Evolutionary conservation across 2,329 filamentous ascomycete species (phyloP).

Genomic region (Pseudogymnoascus sp.): DNA sequence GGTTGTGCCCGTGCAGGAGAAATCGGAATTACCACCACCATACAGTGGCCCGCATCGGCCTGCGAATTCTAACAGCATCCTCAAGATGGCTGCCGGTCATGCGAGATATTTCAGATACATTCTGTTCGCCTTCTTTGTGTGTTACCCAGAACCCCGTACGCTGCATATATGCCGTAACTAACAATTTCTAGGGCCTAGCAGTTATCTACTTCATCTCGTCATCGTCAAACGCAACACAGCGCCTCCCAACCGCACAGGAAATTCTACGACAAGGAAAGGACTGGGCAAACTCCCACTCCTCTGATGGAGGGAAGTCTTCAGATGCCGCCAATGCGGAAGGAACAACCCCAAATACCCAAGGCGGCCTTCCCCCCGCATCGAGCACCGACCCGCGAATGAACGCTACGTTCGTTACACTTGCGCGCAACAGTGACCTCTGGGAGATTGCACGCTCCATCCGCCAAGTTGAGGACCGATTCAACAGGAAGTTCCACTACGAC

Average conservation of each 20-base stretch:
- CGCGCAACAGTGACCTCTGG: constrained; percentile 90
- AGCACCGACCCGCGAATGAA: constrained; percentile 74
- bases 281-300: constrained; percentile 12
- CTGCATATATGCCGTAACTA: not conserved
- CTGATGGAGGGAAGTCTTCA: not conserved
- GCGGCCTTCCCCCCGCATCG: constrained; percentile 34
- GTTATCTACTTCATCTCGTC: constrained; percentile 77
- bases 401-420: constrained; percentile 93
- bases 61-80: not conserved
- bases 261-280: constrained; percentile 20
- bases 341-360: constrained; percentile 23
- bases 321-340: not conserved
- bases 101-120: constrained; percentile 69
- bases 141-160: constrained; percentile 28
- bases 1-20: not conserved
- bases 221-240: constrained; percentile 37
- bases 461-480: constrained; percentile 96
- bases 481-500: constrained; percentile 91
- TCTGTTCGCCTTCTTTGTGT: constrained; percentile 75
- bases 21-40: not conserved
- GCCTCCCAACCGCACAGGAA: constrained; percentile 26
- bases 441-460: constrained; percentile 94
- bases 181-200: constrained; percentile 45
- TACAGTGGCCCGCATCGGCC: not conserved
- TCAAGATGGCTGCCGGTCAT: constrained; percentile 27